Evolutionary conservation across 2,329 filamentous ascomycete genomes (phyloP).

Genomic region (Botrytis galanthina): DNA sequence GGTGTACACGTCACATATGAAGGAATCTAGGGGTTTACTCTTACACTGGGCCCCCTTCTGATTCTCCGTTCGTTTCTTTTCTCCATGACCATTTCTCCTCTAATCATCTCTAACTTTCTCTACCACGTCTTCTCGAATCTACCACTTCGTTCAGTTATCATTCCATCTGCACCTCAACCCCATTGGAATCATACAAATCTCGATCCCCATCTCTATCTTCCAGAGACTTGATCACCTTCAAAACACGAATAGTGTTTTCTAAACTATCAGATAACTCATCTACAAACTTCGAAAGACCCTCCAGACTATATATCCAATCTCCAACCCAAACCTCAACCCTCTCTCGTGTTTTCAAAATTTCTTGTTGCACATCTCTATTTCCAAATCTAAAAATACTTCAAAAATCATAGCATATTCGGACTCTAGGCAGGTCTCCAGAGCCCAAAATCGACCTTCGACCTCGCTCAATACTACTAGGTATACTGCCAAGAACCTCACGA

Average conservation of each 20-base stretch:
- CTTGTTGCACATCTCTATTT: background rate
- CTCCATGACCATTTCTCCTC: no score
- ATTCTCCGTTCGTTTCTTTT: background rate
- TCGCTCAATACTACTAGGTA: background rate
- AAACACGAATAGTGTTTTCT: background rate
- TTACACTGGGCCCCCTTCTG: background rate
- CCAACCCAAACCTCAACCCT: background rate
- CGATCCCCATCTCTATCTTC: background rate
- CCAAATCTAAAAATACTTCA: background rate
- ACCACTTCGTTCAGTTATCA: background rate
- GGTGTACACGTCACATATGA: no score
- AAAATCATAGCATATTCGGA: background rate
- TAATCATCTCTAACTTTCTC: no score
- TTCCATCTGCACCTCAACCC: background rate
- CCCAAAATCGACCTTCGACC: background rate
- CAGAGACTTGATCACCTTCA: background rate
- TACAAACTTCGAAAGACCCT: background rate
- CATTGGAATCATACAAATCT: background rate
- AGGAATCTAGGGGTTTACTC: background rate
- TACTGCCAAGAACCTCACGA: background rate
- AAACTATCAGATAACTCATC: background rate
- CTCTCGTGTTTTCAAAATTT: background rate
- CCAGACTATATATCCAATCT: background rate
- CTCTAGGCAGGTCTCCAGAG: background rate
- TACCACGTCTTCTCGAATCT: background rate